phyloP scores from a whole-genome alignment of 768 basidiomycete species.

The Lanmaoa rubissima region DNA sequence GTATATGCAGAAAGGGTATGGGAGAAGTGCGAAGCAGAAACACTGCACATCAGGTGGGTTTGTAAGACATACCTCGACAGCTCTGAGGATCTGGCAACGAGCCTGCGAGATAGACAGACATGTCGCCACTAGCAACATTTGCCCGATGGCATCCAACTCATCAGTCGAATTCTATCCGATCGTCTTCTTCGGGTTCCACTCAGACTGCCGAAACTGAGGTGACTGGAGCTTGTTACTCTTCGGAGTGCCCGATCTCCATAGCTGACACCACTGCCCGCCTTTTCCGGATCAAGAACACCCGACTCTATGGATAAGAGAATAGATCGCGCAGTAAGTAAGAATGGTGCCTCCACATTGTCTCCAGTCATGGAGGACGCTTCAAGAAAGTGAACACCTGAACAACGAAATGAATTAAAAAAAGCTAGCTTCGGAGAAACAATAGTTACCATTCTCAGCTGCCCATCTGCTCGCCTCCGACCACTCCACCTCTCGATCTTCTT shows the following conservation, averaged over 20 bases:
- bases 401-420: constrained; percentile 2
- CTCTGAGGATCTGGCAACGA: background rate
- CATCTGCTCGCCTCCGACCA: constrained; percentile 93
- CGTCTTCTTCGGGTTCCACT: constrained; percentile 62
- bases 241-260: constrained; percentile 94
- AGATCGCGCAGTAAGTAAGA: constrained; percentile 80
- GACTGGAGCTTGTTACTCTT: constrained; percentile 87
- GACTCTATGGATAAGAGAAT: constrained; percentile 91
- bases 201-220: constrained; percentile 81
- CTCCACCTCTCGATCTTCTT: constrained; percentile 93
- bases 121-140: constrained; percentile 58
- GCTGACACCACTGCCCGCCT: constrained; percentile 91
- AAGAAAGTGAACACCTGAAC: constrained; percentile 86
- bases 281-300: constrained; percentile 88
- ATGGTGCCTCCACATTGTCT: constrained; percentile 93
- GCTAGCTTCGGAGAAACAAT: background rate
- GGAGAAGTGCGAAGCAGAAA: constrained; percentile 8
- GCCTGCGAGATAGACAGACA: background rate
- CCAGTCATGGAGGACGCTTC: constrained; percentile 92
- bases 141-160: constrained; percentile 58
- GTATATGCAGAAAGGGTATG: constrained; percentile 29
- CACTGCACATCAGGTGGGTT: constrained; percentile 5
- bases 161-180: constrained; percentile 58
- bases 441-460: constrained; percentile 91
- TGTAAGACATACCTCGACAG: constrained; percentile 18